Evolutionary conservation across 768 basidiomycete species (phyloP), one percentile per base, ranked within the genome.

Genomic region (Hygrocybe coccinea): DNA sequence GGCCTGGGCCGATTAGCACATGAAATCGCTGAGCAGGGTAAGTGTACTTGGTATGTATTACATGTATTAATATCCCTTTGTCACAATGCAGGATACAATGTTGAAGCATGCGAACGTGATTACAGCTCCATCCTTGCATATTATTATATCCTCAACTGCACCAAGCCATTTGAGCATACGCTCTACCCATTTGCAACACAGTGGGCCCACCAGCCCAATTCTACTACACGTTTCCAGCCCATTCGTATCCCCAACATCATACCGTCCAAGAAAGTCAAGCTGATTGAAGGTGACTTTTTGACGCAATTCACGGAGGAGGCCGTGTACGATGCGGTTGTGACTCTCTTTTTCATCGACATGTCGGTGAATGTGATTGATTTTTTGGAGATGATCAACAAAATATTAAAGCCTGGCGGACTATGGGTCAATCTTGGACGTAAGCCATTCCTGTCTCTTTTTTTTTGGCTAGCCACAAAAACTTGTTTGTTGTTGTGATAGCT

Each of bases 341-440:
- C 50, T 8, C 36, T 52, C 15, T 52, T 52, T 24, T 52, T 52
- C 50, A 52, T 52, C 37, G 50, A 52, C 50, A 19, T 52, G 50
- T 52, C 50, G 3, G 17, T 21, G 8, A 38, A 52, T 36, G 36
- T 52, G 10, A 39, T 52, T 7, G 35, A 37, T 24, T 52, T 52
- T 38, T 25, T 52, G 35, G 50, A 52, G 50, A 52, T 15, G 19
- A 52, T 52, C 34, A 21, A 17, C 5, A 52, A 24, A 19, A 24
- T 52, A 11, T 24, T 52, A 9, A 52, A 52, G 24, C 35, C 50
- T 17, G 50, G 50, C 15, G 50, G 50, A 9, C 22, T 52, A 24
- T 52, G 50, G 50, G 22, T 52, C 37, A 52, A 52, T 38, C 50
- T 52, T 9, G 50, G 50, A 52, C 50, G 50, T 52, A 52, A 21